Percentiles rank a stretch among this genome's conserved stretches.
These are phyloP conservation scores for Yamadazyma nakazawae DNA, from an alignment of 805 yeast genomes.

Conservation along the genomic window DNA sequence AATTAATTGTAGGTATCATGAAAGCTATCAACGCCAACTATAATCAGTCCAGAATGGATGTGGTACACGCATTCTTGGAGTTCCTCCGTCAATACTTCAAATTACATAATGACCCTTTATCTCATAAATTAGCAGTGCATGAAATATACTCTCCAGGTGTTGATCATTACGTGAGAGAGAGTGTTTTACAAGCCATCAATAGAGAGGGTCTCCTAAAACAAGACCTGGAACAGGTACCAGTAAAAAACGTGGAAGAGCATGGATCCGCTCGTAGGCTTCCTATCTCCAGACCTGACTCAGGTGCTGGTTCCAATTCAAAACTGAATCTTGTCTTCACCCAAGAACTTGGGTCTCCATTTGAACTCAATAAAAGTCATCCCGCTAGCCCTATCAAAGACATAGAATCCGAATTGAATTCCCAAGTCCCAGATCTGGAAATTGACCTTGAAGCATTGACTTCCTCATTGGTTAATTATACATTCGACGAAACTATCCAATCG, in stretches of 20 bases:
- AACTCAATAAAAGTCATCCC: background rate
- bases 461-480: slow-evolving; percentile 24
- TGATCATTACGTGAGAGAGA: slow-evolving; percentile 4
- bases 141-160: slow-evolving; percentile 1
- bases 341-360: background rate
- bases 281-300: too few species aligned
- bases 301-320: too few species aligned
- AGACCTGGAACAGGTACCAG: background rate
- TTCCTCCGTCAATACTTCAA: slow-evolving; percentile 3
- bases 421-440: background rate
- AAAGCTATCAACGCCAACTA: slow-evolving; percentile 2
- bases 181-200: slow-evolving; percentile 4
- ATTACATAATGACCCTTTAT: slow-evolving; percentile 5
- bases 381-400: background rate
- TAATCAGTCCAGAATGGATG: slow-evolving; percentile 5
- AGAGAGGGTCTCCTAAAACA: background rate
- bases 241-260: background rate
- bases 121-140: slow-evolving; percentile 4
- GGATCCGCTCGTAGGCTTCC: too few species aligned
- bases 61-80: slow-evolving; percentile 5
- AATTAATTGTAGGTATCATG: slow-evolving; percentile 1
- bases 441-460: slow-evolving; percentile 1
- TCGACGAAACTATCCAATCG: slow-evolving; percentile 38
- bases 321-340: background rate
- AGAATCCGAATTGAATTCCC: background rate